Evolutionary conservation across 768 basidiomycete species (phyloP).

Genomic region (Kwoniella shandongensis): DNA sequence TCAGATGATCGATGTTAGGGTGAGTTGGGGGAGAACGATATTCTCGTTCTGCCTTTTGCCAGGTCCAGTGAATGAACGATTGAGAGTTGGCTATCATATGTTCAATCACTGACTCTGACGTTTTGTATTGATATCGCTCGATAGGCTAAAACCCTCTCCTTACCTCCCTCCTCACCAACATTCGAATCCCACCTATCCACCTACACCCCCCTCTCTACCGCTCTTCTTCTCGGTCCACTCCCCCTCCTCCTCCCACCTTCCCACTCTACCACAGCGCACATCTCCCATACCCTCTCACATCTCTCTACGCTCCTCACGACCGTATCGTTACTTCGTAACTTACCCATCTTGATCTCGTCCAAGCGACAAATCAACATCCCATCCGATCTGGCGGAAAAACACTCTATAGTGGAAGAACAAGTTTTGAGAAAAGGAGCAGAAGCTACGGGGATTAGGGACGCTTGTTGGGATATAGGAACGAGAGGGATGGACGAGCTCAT

Average conservation of each 20-base stretch:
- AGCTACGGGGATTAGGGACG: constrained; percentile 48
- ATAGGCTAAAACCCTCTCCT: constrained; percentile 36
- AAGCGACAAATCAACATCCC: constrained; percentile 47
- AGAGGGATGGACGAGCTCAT: constrained; percentile 54
- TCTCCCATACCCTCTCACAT: constrained; percentile 51
- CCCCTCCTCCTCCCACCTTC: constrained; percentile 49
- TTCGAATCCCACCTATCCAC: constrained; percentile 42
- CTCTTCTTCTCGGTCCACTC: constrained; percentile 48
- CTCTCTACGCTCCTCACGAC: constrained; percentile 47
- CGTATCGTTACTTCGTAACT: constrained; percentile 43
- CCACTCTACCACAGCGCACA: constrained; percentile 33
- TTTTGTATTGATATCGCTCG: not conserved
- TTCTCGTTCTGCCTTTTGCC: not conserved
- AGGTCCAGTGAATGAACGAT: not conserved
- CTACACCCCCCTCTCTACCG: constrained; percentile 42
- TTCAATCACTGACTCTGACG: not conserved
- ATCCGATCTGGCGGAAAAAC: constrained; percentile 35
- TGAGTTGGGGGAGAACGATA: constrained; percentile 14
- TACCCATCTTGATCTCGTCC: constrained; percentile 37
- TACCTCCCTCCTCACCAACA: constrained; percentile 33
- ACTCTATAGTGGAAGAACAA: constrained; percentile 50
- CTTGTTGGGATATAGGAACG: constrained; percentile 48
- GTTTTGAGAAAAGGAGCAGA: constrained; percentile 60
- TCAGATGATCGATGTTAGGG: constrained; percentile 50
- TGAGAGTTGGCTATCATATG: no score